A percentile compares a stretch with the other conserved stretches of the same genome.
phyloP scores from a whole-genome alignment of 129 eudicot species.

The Arctium lappa region DNA sequence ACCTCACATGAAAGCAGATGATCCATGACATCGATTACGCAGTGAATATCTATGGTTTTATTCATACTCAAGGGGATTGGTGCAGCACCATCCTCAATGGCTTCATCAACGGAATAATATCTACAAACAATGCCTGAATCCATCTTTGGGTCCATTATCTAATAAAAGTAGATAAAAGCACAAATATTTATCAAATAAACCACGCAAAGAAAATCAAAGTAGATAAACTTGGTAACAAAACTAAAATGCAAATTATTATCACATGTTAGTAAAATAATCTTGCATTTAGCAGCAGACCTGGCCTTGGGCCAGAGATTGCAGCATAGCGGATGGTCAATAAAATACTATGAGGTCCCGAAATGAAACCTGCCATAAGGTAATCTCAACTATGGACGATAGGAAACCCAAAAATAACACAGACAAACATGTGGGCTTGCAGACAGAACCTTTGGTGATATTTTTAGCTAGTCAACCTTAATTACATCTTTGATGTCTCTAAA shows the following conservation, averaged over 20 bases:
- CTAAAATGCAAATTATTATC: background rate
- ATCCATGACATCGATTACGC: constrained; percentile 80
- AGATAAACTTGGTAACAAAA: background rate
- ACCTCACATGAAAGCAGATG: constrained; percentile 97
- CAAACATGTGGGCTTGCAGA: background rate
- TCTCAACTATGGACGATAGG: background rate
- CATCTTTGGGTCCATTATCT: constrained; percentile 99
- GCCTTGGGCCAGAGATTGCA: background rate
- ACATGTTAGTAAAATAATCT: background rate
- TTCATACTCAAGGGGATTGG: constrained; percentile 81
- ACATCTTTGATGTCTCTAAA: background rate
- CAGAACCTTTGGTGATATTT: background rate
- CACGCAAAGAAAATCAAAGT: background rate
- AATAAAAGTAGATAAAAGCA: constrained; percentile 22
- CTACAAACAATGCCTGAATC: constrained; percentile 94
- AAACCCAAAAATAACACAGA: background rate
- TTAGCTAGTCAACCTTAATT: background rate
- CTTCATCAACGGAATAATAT: constrained; percentile 92
- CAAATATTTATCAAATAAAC: background rate
- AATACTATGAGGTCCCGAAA: background rate
- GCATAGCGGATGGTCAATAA: background rate
- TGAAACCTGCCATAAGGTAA: background rate
- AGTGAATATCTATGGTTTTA: constrained; percentile 63
- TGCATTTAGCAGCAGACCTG: background rate
- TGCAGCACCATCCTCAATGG: constrained; percentile 94